phyloP scores from a whole-genome alignment of 2,329 filamentous ascomycete species.

The Sarocladiaceae sp. region DNA sequence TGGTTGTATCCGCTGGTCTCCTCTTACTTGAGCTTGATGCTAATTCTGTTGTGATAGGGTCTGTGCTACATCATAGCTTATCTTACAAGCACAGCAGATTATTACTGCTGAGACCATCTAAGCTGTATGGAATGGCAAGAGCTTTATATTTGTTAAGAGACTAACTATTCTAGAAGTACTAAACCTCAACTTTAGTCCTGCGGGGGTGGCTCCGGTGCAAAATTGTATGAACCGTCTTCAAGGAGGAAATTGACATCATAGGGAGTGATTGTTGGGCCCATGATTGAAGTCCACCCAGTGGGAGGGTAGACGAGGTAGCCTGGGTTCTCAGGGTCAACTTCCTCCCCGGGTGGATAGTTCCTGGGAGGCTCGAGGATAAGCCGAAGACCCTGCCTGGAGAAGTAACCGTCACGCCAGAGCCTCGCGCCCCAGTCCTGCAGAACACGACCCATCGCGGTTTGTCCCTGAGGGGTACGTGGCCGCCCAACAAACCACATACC shows the following conservation, averaged over 20 bases:
- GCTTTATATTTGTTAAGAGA: slow-evolving; percentile 1
- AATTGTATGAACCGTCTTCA: not conserved
- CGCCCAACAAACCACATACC: no score
- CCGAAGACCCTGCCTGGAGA: not conserved
- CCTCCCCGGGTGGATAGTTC: not conserved
- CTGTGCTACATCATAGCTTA: not conserved
- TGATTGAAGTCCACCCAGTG: not conserved
- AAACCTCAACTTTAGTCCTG: not conserved
- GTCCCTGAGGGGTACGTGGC: no score
- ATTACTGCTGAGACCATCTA: slow-evolving; percentile 3
- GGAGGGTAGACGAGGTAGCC: slow-evolving; percentile 1
- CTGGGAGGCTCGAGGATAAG: not conserved
- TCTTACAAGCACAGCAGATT: not conserved
- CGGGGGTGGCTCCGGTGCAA: not conserved
- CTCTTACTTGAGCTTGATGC: not conserved
- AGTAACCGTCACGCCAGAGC: not conserved
- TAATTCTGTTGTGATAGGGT: not conserved
- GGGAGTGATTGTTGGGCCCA: not conserved
- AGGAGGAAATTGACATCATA: not conserved
- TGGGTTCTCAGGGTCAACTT: slow-evolving; percentile 1
- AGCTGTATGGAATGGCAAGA: not conserved
- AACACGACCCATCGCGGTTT: not conserved
- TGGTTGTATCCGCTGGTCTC: not conserved
- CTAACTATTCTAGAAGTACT: slow-evolving; percentile 4
- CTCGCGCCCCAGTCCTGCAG: not conserved